Percentiles rank a stretch among this genome's conserved stretches.
Conservation (phyloP, 2,329 filamentous ascomycete species). For the Didymella keratinophila region DNA sequence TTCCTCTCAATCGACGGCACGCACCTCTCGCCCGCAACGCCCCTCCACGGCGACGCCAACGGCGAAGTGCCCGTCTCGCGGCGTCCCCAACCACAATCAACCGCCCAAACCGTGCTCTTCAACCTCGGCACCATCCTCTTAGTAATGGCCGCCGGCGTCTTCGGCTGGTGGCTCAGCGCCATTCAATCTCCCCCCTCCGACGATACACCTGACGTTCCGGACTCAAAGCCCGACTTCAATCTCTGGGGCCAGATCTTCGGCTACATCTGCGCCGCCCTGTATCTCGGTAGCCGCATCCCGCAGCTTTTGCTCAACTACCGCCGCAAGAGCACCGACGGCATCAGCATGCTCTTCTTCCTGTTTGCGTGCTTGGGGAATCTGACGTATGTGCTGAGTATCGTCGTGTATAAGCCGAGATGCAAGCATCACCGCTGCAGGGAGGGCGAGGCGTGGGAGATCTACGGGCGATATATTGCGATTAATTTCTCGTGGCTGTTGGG, state of each 20-base stretch:
- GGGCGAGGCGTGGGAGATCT: conserved; percentile 72
- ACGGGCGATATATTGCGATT: conserved; percentile 83
- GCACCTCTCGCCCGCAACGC: conserved; percentile 82
- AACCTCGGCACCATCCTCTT: conserved; percentile 79
- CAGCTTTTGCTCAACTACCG: conserved; percentile 92
- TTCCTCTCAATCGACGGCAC: conserved; percentile 67
- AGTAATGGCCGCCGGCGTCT: conserved; percentile 81
- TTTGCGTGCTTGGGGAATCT: conserved; percentile 96
- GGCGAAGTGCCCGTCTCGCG: conserved; percentile 41
- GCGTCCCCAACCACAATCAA: conserved; percentile 53
- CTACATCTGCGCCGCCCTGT: conserved; percentile 87
- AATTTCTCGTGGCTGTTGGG: conserved; percentile 92
- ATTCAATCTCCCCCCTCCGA: conserved; percentile 37
- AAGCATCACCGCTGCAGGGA: conserved; percentile 60
- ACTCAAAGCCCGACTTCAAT: conserved; percentile 70
- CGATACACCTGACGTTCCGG: conserved; percentile 35
- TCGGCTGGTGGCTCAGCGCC: conserved; percentile 81
- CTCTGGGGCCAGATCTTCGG: conserved; percentile 88
- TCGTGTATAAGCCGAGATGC: conserved; percentile 85
- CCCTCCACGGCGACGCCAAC: conserved; percentile 62
- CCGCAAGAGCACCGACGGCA: conserved; percentile 90
- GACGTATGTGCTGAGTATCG: conserved; percentile 90
- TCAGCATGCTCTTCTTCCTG: conserved; percentile 93
- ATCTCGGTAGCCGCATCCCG: conserved; percentile 87
- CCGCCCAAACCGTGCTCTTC: conserved; percentile 69